phyloP scores from a whole-genome alignment of 2,329 filamentous ascomycete species.

The Cadophora malorum region DNA sequence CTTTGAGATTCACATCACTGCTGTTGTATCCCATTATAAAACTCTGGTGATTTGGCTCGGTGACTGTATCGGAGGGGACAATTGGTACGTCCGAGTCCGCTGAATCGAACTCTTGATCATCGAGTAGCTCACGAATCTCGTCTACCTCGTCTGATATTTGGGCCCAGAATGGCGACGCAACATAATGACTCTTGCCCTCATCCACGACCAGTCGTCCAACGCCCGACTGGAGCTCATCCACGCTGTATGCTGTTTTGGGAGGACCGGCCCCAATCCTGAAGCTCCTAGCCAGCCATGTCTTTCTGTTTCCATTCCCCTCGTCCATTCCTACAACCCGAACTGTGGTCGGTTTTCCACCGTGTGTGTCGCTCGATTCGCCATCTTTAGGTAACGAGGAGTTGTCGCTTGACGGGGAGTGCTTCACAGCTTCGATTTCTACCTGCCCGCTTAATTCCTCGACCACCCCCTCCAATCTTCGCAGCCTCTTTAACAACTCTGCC shows the following conservation, averaged over 20 bases:
- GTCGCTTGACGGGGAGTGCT: conserved; percentile 40
- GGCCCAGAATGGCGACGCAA: conserved; percentile 78
- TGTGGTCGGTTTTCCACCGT: conserved; percentile 21
- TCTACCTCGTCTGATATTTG: conserved; percentile 72
- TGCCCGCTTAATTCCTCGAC: conserved; percentile 73
- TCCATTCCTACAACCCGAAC: conserved; percentile 42
- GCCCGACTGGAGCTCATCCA: conserved; percentile 54
- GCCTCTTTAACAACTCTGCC: conserved; percentile 72
- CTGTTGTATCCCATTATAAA: conserved; percentile 79
- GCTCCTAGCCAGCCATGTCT: conserved; percentile 37
- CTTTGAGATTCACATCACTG: conserved; percentile 68
- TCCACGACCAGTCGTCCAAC: conserved; percentile 73
- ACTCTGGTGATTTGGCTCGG: conserved; percentile 70
- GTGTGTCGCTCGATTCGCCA: conserved; percentile 30
- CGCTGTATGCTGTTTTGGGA: conserved; percentile 36
- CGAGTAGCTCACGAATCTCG: conserved; percentile 43
- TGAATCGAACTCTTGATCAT: conserved; percentile 41
- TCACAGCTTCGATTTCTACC: conserved; percentile 49
- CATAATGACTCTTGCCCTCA: conserved; percentile 72
- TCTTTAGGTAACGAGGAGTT: conserved; percentile 35
- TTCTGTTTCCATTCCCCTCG: conserved; percentile 38
- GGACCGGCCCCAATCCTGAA: conserved; percentile 39
- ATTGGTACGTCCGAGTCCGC: conserved; percentile 41
- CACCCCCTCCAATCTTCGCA: conserved; percentile 77
- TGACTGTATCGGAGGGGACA: conserved; percentile 54